Evolutionary conservation across 331 rosid genomes (phyloP), one percentile per base, ranked within the genome.

Genomic region (Prunus yedoensis): DNA sequence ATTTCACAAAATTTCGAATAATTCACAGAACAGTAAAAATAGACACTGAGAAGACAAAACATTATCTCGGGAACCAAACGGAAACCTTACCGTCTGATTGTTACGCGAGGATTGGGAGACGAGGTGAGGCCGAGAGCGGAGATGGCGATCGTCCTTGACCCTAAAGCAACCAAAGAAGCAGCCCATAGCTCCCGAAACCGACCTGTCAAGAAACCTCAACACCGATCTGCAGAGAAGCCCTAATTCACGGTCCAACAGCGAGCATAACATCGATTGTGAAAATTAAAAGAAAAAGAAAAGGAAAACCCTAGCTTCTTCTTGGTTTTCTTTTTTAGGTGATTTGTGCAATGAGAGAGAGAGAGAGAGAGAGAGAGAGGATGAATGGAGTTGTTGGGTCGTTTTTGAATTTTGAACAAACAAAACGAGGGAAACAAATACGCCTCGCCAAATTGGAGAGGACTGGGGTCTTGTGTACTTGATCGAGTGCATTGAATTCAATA

Each of bases 111-210:
- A 73, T 1, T 68, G 59, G 2, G 89, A 73, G 45, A 75, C 70
- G 23, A 83, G 82, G 18, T 81, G 85, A 4, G 89, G 41, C 0
- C 80, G 74, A 5, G 77, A 79, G 58, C 81, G 85, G 25, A 68
- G 79, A 62, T 61, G 83, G 30, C 78, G 91, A 71, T 81, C 78
- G n/a, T 95, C 94, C 65, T 83, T 84, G 85, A 59, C 78, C 49
- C 91, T 80, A 77, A 95, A 88, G 83, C 98, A 93, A 57, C 83
- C 88, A 62, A 93, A 83, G 91, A 90, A 92, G 68, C 97, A 92
- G 18, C 92, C 90, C 97, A 95, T 95, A 35, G 80, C 88, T 62
- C 65, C 68, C 50, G 85, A 60, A 68, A 94, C 63, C 47, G 92
- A 83, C 74, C 86, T 85, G 85, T 83, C 84, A 60, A 94, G 82